Percentiles rank a stretch among this genome's conserved stretches.
Evolutionary conservation across 306 rosid genomes (phyloP).

Genomic region (Oemleria cerasiformis): DNA sequence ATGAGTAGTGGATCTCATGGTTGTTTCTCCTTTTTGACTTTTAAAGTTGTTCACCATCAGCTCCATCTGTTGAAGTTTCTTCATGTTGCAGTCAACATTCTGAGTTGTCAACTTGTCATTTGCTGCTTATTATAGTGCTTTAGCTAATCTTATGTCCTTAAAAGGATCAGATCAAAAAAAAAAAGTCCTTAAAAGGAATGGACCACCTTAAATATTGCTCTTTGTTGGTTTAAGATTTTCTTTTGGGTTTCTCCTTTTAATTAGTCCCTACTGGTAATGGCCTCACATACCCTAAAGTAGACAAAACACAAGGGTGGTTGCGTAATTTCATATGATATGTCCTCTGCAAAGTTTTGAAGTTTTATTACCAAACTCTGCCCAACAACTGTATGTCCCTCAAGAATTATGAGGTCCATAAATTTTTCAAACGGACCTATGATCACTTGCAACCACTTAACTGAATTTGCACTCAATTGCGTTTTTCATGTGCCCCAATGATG

Average conservation of each 20-base stretch:
- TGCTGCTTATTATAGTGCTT: not conserved
- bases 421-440: not conserved
- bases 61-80: not conserved
- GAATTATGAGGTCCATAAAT: slow-evolving; percentile 11
- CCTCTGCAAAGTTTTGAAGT: not conserved
- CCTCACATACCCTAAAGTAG: not conserved
- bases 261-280: not conserved
- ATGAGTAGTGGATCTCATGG: not conserved
- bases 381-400: slow-evolving; percentile 9
- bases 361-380: slow-evolving; percentile 3
- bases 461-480: not conserved
- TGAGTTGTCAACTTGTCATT: not conserved
- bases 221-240: not conserved
- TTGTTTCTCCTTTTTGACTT: not conserved
- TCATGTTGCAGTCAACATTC: not conserved
- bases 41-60: not conserved
- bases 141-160: not conserved
- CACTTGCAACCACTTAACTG: not conserved
- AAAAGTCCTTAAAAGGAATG: not conserved
- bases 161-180: too few species aligned
- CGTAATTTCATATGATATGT: not conserved
- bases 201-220: not conserved
- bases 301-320: not conserved
- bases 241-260: not conserved
- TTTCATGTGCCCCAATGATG: not conserved